A percentile compares a stretch with the other conserved stretches of the same genome.
Evolutionary conservation across 2,329 filamentous ascomycete species (phyloP).

Genomic region (Diaporthe batatas): DNA sequence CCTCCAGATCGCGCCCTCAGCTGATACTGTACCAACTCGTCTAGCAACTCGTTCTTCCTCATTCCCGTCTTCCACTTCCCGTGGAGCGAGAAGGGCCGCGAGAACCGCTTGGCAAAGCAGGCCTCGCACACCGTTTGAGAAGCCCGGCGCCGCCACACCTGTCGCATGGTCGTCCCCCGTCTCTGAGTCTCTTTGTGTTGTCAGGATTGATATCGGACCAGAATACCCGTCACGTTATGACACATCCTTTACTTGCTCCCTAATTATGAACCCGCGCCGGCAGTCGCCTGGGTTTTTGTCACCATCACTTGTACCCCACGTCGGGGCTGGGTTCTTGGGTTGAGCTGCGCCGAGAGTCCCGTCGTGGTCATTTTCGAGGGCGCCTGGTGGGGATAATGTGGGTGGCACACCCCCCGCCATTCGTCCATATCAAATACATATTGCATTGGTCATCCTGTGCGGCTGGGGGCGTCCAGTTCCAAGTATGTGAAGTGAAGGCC

Average conservation of each 20-base stretch:
- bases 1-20: background rate
- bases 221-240: slow-evolving; percentile 21
- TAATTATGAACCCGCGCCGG: slow-evolving; percentile 10
- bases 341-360: background rate
- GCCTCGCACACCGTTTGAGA: slow-evolving; percentile 55
- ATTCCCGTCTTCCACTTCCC: slow-evolving; percentile 95
- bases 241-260: background rate
- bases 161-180: background rate
- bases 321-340: background rate
- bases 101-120: slow-evolving; percentile 66
- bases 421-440: background rate
- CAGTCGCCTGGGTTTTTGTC: background rate
- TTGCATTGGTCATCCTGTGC: background rate
- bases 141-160: background rate
- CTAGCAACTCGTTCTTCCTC: slow-evolving; percentile 88
- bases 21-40: slow-evolving; percentile 34
- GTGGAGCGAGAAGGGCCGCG: slow-evolving; percentile 85
- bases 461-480: too few species aligned
- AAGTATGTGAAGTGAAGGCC: too few species aligned
- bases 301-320: background rate
- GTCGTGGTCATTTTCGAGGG: background rate
- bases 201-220: background rate
- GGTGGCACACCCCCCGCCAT: background rate
- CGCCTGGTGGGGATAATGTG: background rate
- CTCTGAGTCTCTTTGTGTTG: background rate